phyloP scores from a whole-genome alignment of 1,139 yeast genomes.

The Taphrina deformans region DNA sequence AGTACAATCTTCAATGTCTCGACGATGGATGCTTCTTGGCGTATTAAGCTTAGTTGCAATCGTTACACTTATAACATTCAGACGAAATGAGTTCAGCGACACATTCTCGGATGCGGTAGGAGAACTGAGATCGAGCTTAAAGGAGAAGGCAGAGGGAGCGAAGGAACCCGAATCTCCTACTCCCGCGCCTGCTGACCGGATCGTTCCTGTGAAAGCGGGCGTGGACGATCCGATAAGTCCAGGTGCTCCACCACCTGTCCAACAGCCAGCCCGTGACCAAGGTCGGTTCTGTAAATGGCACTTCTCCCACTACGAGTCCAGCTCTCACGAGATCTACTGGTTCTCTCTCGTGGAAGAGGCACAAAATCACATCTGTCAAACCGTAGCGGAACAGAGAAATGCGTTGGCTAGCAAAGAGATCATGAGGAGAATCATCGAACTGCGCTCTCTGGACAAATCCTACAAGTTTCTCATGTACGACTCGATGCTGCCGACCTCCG shows the following conservation, averaged over 20 bases:
- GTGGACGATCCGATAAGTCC: not conserved
- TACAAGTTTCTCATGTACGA: constrained; percentile 9
- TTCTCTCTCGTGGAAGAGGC: not conserved
- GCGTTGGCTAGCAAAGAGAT: constrained; percentile 1
- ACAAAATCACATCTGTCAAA: constrained; percentile 14
- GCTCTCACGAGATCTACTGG: constrained; percentile 20
- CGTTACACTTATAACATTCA: not conserved
- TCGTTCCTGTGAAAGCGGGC: too few species aligned
- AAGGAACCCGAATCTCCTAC: not conserved
- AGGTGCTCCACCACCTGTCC: not conserved
- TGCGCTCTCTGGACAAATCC: not conserved
- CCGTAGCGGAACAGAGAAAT: constrained; percentile 1
- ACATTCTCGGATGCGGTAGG: not conserved
- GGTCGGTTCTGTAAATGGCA: constrained; percentile 10
- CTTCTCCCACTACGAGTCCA: constrained; percentile 16
- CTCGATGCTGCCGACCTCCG: constrained; percentile 4
- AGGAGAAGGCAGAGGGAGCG: not conserved
- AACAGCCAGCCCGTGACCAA: not conserved
- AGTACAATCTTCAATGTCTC: not conserved
- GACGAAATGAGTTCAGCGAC: not conserved
- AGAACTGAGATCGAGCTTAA: not conserved
- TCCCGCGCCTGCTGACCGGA: not conserved
- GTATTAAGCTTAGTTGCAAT: not conserved
- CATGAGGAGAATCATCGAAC: constrained; percentile 5
- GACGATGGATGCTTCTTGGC: not conserved